Evolutionary conservation across 2,329 filamentous ascomycete species (phyloP).

Genomic region (Xylaria polymorpha): DNA sequence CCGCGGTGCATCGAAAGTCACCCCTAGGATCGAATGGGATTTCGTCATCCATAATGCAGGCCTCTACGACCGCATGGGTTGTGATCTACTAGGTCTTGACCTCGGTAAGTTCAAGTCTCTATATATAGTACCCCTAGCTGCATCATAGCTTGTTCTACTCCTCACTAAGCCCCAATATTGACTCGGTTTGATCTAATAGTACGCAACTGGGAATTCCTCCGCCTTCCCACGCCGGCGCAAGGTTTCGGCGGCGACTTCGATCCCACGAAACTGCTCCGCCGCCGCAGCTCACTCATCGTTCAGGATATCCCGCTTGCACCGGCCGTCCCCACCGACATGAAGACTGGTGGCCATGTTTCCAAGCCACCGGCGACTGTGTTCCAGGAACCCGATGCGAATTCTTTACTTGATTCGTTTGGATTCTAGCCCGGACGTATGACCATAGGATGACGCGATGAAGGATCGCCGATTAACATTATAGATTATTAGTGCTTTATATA

Average conservation of each 20-base stretch:
- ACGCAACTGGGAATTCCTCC: slow-evolving; percentile 83
- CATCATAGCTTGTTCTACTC: not conserved
- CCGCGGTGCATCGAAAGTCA: slow-evolving; percentile 84
- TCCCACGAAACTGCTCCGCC: slow-evolving; percentile 73
- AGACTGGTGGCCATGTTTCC: slow-evolving; percentile 54
- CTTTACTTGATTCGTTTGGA: slow-evolving; percentile 91
- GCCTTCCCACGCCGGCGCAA: slow-evolving; percentile 51
- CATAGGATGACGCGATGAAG: not conserved
- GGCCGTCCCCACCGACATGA: slow-evolving; percentile 55
- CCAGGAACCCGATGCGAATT: slow-evolving; percentile 90
- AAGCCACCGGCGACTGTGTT: slow-evolving; percentile 80
- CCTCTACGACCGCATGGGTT: slow-evolving; percentile 91
- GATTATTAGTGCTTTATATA: not conserved
- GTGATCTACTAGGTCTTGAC: slow-evolving; percentile 88
- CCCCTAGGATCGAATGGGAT: slow-evolving; percentile 83
- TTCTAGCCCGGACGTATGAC: slow-evolving; percentile 65
- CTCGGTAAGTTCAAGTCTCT: slow-evolving; percentile 66
- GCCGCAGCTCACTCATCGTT: slow-evolving; percentile 82
- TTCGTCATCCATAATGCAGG: slow-evolving; percentile 89
- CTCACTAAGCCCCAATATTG: slow-evolving; percentile 3
- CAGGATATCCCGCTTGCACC: slow-evolving; percentile 72
- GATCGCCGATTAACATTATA: not conserved
- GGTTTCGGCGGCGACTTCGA: slow-evolving; percentile 65
- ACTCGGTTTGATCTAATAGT: slow-evolving; percentile 58
- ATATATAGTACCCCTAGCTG: not conserved